Conservation (phyloP, 2,329 filamentous ascomycete genomes). For the Colletotrichum tofieldiae region DNA sequence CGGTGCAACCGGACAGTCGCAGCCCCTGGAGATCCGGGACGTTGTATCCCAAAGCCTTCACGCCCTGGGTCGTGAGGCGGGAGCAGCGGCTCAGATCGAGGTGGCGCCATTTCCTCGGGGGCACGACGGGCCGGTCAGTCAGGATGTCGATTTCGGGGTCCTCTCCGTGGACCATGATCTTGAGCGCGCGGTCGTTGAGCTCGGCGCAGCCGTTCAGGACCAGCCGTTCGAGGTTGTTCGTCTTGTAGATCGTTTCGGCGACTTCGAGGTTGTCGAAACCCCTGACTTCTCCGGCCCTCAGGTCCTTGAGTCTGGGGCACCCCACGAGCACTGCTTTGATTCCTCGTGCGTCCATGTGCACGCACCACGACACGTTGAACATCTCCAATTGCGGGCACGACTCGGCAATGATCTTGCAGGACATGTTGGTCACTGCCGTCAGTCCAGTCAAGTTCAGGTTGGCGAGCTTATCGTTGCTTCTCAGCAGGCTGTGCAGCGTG, state of each 20-base stretch:
- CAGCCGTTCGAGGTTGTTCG: constrained; percentile 87
- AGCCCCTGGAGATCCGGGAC: constrained; percentile 87
- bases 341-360: constrained; percentile 84
- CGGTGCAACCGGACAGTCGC: constrained; percentile 83
- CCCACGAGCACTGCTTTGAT: constrained; percentile 80
- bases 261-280: constrained; percentile 84
- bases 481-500: constrained; percentile 83
- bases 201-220: constrained; percentile 85
- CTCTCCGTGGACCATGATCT: constrained; percentile 81
- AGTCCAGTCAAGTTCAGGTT: constrained; percentile 91
- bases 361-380: constrained; percentile 95
- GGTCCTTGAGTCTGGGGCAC: constrained; percentile 82
- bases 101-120: constrained; percentile 84
- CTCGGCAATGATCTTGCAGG: constrained; percentile 88
- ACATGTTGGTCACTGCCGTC: constrained; percentile 83
- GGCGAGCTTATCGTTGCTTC: constrained; percentile 82
- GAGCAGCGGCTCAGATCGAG: constrained; percentile 87
- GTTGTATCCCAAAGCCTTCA: constrained; percentile 80
- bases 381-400: constrained; percentile 86
- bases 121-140: constrained; percentile 82
- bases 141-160: constrained; percentile 87
- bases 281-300: constrained; percentile 85
- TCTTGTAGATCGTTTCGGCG: constrained; percentile 81
- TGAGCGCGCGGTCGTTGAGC: constrained; percentile 81
- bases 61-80: constrained; percentile 79